Base-by-base conservation (phyloP, 768 basidiomycete species). In the Leccinum fibrillosum region DNA sequence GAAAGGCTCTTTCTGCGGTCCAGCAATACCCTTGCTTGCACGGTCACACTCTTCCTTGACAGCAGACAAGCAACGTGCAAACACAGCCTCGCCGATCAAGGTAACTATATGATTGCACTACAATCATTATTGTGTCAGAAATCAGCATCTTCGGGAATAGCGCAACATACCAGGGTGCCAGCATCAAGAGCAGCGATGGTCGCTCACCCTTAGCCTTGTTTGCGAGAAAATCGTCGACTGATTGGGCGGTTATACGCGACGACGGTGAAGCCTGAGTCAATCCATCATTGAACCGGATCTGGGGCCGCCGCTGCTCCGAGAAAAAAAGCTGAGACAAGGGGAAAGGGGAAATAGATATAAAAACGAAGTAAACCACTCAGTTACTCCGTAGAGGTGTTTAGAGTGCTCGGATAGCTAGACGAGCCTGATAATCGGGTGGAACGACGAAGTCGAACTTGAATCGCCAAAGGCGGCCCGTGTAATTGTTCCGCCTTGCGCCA, bases 71-170 rank as follows among this genome's bases (percentile, higher is more conserved):
- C 94, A 98, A 73, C 97, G 93, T 63, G 97, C 94, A 71, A 99
- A 99, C 65, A 99, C 97, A 62, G 97, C 97, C 80, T 99, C 97
- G 58, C 97, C 97, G 70, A 99, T 98, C 68, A 99, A 85, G 61
- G 97, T 99, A 71, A 99, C 96, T 92, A 64, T 67, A 60, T 15
- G 51, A 59, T 56, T 51, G 26, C 42, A 44, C 58, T 60, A 30
- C 30, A 25, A 56, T 55, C 5, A 61, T 62, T 44, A 62, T 56
- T 44, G 34, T 28, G 53, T 51, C 23, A 52, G 23, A 53, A 51
- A 52, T 48, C 25, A 48, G 34, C 56, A 53, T 47, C 21, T 42
- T 61, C 39, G 54, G 61, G 39, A 49, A 56, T 52, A 49, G 12
- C 47, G 55, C 50, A 28, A 73, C 85, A 60, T 62, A 90, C 92